Evolutionary conservation across 345 rosid genomes (phyloP), one percentile per base, ranked within the genome.

Genomic region (Odontarrhena argentea): DNA sequence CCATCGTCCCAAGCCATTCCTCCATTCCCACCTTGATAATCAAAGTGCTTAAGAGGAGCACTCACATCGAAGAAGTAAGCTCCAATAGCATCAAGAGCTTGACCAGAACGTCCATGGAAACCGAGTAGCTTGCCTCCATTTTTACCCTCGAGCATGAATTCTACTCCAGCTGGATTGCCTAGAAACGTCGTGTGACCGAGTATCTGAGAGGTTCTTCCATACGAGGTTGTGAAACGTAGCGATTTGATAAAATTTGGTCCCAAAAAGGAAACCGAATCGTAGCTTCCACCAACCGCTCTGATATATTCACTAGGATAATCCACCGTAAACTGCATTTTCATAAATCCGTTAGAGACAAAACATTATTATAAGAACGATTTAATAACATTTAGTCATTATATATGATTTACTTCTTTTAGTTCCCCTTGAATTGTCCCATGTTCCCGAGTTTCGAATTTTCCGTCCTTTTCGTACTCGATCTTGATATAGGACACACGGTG

Each of bases 221-320:
- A 60, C 0, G 63, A 9, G 6, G 73, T 74, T 67, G 15, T 53
- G 58, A 74, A 67, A 51, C 51, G 5, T 47, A 72, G 13, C 0
- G 63, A 64, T 41, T 10, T 70, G 68, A 62, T 53, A 1, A 61
- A 10, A 8, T 1, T 40, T 44, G 48, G 4, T 25, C 24, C 14
- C 24, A 44, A 45, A 6, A 0, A 5, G 1, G 0, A 32, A 9
- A 46, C 15, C 14, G 7, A 5, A 0, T 52, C 37, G 36, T 74
- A 59, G 65, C 52, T 56, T 60, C 77, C 77, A 42, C 67, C 62
- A 60, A 74, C 57, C 5, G 63, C 25, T 66, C 49, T 67, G 51
- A 74, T 67, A 30, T 66, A 67, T 30, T 74, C 77, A 26, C 40
- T 55, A 4, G 77, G 77, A 60, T 74, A 73, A 43, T 73, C 72